Conservation (phyloP, 108 stramenopile species). For the Cyclotella choctawhatcheeana region DNA sequence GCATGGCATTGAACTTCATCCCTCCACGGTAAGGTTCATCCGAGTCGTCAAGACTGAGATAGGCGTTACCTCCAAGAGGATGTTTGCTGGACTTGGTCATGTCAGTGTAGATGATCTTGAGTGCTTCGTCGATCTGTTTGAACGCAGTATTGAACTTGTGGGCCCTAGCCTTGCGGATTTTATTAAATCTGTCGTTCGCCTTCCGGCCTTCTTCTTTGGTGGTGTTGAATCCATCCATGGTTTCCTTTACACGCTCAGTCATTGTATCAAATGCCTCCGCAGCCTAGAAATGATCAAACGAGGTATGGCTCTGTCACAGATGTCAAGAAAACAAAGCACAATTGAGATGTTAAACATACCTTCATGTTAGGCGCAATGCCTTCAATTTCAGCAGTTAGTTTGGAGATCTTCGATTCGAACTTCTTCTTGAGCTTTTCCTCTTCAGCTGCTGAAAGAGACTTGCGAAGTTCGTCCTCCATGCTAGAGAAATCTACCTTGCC, state of each 20-base stretch:
- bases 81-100: conserved; percentile 93
- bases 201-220: conserved; percentile 77
- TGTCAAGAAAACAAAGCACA: neutral
- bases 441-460: conserved; percentile 65
- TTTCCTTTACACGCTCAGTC: conserved; percentile 74
- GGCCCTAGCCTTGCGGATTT: conserved; percentile 71
- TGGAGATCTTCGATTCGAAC: conserved; percentile 76
- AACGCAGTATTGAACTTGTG: conserved; percentile 90
- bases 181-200: conserved; percentile 77
- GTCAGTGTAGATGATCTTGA: conserved; percentile 95
- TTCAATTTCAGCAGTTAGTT: conserved; percentile 83
- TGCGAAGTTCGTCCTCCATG: conserved; percentile 68
- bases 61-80: conserved; percentile 94
- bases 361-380: conserved; percentile 97
- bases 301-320: conserved; percentile 19
- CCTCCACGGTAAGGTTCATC: conserved; percentile 98
- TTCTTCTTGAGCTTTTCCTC: conserved; percentile 77
- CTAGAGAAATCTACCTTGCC: conserved; percentile 79
- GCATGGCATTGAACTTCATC: conserved; percentile 99
- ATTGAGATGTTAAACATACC: conserved; percentile 36
- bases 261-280: conserved; percentile 83
- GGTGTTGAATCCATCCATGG: conserved; percentile 78
- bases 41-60: conserved; percentile 89
- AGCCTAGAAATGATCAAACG: no score
- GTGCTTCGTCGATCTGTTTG: conserved; percentile 84